Evolutionary conservation across 768 basidiomycete genomes (phyloP), one percentile per base, ranked within the genome.

Genomic region (Gelatoporia subvermispora): DNA sequence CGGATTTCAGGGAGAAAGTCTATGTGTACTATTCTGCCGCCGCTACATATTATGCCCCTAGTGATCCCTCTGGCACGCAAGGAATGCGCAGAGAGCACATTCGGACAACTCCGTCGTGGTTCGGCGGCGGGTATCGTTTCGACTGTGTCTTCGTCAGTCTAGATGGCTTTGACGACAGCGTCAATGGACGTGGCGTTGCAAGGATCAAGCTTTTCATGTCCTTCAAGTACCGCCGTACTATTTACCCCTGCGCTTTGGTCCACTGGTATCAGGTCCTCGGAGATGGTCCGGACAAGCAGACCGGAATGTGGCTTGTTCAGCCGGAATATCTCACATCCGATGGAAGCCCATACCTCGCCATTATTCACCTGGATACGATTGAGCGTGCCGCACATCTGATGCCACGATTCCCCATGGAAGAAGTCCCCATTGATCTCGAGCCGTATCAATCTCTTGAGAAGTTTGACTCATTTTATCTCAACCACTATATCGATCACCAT

Each of bases 301-400:
- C 50, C 0, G 56, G 66, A 0, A 59, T 68, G 59, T 69, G 66
- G 66, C 34, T 62, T 3, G 56, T 65, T 0, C 18, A 38, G 7
- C 64, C 58, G 4, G 60, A 42, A n/a, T n/a, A n/a, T 17, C 18
- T 37, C 4, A 15, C 46, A 42, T 10, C 4, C 53, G 3, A 51
- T 28, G 2, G 49, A 67, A 5, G 4, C 4, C 39, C 40, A 4
- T 18, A 37, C 16, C 28, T 2, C 22, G 46, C 28, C 16, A 39
- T 47, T 9, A 47, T 52, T 16, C 45, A 52, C 16, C 25, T 52
- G 5, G 35, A 47, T 21, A 39, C 46, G 9, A 66, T 73, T 28
- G 49, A 61, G 20, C 59, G 60, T 4, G 65, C 56, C 1, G 66
- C 62, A 0, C 70, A 73, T 48, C 55, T 72, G 2, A 46, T 60